Conservation (phyloP, 208 protist genomes). For the Crithidia fasciculata region DNA sequence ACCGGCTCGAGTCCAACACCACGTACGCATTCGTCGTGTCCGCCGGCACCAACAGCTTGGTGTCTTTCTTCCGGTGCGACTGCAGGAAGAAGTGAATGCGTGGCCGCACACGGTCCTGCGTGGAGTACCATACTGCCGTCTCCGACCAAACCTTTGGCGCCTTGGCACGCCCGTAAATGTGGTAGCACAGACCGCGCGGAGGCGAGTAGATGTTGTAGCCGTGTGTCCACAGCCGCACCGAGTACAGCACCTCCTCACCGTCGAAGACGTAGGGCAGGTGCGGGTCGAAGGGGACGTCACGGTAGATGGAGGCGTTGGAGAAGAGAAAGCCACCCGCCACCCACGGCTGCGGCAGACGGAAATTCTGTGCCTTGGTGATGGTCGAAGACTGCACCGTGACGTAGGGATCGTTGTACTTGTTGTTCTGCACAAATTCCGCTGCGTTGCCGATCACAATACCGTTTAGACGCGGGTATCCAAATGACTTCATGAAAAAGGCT, state of each 20-base stretch:
- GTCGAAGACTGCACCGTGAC: conserved; percentile 47
- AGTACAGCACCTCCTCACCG: conserved; percentile 92
- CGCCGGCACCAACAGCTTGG: conserved; percentile 25
- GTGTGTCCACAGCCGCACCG: conserved; percentile 86
- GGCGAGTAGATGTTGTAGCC: conserved; percentile 91
- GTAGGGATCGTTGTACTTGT: conserved; percentile 52
- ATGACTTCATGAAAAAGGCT: conserved; percentile 44
- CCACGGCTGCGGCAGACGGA: conserved; percentile 78
- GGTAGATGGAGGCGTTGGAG: conserved; percentile 40
- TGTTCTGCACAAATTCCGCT: conserved; percentile 34
- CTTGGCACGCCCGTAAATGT: conserved; percentile 68
- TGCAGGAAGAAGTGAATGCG: conserved; percentile 74
- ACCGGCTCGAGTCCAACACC: conserved; percentile 75
- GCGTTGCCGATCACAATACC: conserved; percentile 35
- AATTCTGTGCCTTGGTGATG: conserved; percentile 36
- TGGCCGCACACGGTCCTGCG: conserved; percentile 31
- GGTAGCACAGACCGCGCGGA: conserved; percentile 65
- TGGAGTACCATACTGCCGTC: conserved; percentile 24
- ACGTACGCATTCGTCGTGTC: conserved; percentile 37
- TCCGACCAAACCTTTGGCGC: conserved; percentile 64
- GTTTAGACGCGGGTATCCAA: conserved; percentile 50
- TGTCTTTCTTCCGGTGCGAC: conserved; percentile 9
- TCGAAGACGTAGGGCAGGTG: conserved; percentile 92
- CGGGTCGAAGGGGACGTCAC: conserved; percentile 93
- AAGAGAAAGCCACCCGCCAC: conserved; percentile 80